A percentile compares a stretch with the other conserved stretches of the same genome.
Conservation (phyloP, 2,329 filamentous ascomycete genomes). For the Talaromyces atroroseus region DNA sequence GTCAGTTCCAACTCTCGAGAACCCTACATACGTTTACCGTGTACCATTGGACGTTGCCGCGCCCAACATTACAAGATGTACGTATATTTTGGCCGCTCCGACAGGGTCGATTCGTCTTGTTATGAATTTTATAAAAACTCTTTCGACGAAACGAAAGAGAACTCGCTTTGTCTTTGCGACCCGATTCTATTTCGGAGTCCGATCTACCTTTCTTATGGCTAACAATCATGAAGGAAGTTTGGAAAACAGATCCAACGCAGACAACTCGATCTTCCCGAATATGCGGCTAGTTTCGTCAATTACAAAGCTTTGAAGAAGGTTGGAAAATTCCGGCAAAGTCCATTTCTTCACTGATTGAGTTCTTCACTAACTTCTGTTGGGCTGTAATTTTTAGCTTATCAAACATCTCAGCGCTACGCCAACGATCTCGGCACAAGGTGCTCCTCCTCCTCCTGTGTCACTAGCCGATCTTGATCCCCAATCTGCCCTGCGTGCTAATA, state of each 20-base stretch:
- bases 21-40: neutral
- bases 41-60: neutral
- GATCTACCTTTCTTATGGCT: slow-evolving; percentile 1
- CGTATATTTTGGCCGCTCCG: slow-evolving; percentile 1
- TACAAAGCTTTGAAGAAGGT: slow-evolving; percentile 99
- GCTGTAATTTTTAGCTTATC: slow-evolving; percentile 65
- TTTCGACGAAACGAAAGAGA: neutral
- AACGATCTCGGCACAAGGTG: slow-evolving; percentile 70
- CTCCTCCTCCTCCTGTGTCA: slow-evolving; percentile 16
- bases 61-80: slow-evolving; percentile 8
- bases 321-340: neutral
- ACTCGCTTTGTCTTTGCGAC: neutral
- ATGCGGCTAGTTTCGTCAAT: slow-evolving; percentile 98
- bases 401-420: slow-evolving; percentile 95
- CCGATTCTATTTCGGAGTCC: neutral
- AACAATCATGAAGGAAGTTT: slow-evolving; percentile 72
- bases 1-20: neutral
- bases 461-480: slow-evolving; percentile 62
- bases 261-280: slow-evolving; percentile 98
- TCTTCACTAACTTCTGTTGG: slow-evolving; percentile 11
- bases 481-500: slow-evolving; percentile 87
- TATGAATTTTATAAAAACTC: neutral
- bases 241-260: slow-evolving; percentile 99
- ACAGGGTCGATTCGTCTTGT: neutral
- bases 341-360: neutral